Conservation (phyloP, 148 eudicot genomes). For the Vaccinium macrocarpon region DNA sequence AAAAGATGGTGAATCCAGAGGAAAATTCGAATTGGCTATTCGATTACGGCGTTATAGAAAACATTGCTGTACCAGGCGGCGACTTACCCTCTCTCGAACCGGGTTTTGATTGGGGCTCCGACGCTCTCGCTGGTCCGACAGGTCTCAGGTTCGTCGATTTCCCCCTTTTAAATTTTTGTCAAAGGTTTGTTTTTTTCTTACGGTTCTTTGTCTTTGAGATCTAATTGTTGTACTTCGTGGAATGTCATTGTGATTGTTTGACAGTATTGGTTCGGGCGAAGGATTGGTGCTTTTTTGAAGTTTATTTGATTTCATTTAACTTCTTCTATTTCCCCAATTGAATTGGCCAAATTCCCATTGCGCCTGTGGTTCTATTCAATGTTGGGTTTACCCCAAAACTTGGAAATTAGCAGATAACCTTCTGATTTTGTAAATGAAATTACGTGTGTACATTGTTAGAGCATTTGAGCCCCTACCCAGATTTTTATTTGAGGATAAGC, state of each 20-base stretch:
- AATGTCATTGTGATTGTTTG: background rate
- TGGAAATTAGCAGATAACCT: background rate
- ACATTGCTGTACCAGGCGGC: constrained; percentile 22
- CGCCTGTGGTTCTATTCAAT: background rate
- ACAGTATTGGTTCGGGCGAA: background rate
- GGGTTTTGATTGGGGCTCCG: constrained; percentile 19
- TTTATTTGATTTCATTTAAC: background rate
- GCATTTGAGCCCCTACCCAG: too few species aligned
- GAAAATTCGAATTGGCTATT: constrained; percentile 24
- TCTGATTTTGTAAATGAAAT: background rate
- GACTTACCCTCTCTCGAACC: constrained; percentile 27
- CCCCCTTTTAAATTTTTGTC: background rate
- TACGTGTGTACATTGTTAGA: too few species aligned
- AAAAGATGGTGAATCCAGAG: constrained; percentile 17
- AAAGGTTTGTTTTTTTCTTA: too few species aligned
- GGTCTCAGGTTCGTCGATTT: constrained; percentile 1
- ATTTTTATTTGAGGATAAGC: background rate
- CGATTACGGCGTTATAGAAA: constrained; percentile 26
- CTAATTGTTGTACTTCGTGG: background rate
- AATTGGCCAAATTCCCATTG: background rate
- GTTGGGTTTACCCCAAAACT: background rate
- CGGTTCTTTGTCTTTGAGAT: background rate
- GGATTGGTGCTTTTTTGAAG: background rate
- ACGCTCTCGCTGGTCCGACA: constrained; percentile 6
- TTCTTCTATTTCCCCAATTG: background rate